Evolutionary conservation across 495 filamentous ascomycete species (phyloP), one percentile per base, ranked within the genome.

Genomic region (Aspergillus cavernicola): DNA sequence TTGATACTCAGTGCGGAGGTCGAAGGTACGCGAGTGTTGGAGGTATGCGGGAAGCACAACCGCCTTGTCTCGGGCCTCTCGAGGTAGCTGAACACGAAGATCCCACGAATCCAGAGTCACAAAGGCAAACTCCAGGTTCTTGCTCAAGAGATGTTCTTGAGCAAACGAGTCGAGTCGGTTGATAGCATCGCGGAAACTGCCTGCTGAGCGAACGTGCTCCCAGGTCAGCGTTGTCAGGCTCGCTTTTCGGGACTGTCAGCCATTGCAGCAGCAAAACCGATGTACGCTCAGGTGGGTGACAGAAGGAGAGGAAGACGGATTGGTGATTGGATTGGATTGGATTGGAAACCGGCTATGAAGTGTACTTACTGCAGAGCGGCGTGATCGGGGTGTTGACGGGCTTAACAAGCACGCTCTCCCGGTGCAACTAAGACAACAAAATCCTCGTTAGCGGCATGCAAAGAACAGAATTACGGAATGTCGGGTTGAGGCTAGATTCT

Each of bases 71-170:
- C 93, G 89, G 59, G 93, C 93, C 74, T 98, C 93, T 43, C 93
- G 88, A 28, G 93, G 93, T 57, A 98, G 81, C 76, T 98, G 93
- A 41, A 98, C 93, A 55, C 93, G 92, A 47, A 98, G 85, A 70
- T 98, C 93, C 93, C 93, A 98, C 23, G 93, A 92, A 66, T 96
- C 95, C 59, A 98, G 80, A 28, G 93, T 98, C 53, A 98, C 93
- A 71, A 97, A 98, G 57, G 92, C 89, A 69, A 97, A 98, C 58
- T 97, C 90, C 63, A 92, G 80, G 59, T 92, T 89, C 61, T 93
- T 88, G 44, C 77, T 79, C 26, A 87, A 80, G 51, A 98, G 74
- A 65, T 95, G 86, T 72, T 97, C 91, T 57, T 86, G 83, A 56
- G 89, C 91, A 65, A 96, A 98, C 53, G 83, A 77, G 69, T 97